phyloP scores from a whole-genome alignment of 257 asterid species.

The Nemophila menziesii region DNA sequence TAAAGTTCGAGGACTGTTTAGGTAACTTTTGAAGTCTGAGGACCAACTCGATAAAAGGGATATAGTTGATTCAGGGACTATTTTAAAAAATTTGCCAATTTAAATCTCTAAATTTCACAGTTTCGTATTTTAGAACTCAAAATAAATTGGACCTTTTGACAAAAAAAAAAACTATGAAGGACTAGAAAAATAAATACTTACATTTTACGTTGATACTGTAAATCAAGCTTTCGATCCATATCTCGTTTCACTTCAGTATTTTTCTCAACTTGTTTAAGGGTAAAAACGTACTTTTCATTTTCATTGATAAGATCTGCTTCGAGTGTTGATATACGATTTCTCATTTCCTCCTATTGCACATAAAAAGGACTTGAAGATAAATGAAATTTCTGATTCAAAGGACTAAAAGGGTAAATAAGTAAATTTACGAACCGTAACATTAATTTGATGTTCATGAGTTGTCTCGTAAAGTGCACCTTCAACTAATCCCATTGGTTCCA shows the following conservation, averaged over 20 bases:
- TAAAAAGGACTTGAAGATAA: background rate
- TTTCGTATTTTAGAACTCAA: background rate
- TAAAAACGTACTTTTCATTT: slow-evolving; percentile 36
- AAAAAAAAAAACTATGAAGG: background rate
- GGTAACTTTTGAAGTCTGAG: no score
- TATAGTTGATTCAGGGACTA: no score
- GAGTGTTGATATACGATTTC: slow-evolving; percentile 49
- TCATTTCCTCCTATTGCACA: slow-evolving; percentile 52
- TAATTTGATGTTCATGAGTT: slow-evolving; percentile 40
- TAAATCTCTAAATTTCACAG: no score
- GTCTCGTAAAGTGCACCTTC: slow-evolving; percentile 66
- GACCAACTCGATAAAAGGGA: no score
- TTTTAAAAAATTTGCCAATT: no score
- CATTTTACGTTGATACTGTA: slow-evolving; percentile 74
- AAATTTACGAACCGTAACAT: slow-evolving; percentile 37
- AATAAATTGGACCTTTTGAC: no score
- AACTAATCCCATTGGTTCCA: slow-evolving; percentile 50
- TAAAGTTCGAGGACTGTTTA: no score
- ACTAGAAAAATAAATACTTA: slow-evolving; percentile 17
- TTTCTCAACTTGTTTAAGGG: slow-evolving; percentile 30
- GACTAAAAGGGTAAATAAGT: slow-evolving; percentile 1
- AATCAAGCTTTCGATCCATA: slow-evolving; percentile 51
- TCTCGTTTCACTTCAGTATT: slow-evolving; percentile 42
- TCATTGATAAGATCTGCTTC: slow-evolving; percentile 44
- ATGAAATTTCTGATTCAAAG: background rate